Conservation (phyloP, 2,329 filamentous ascomycete species). For the Ampelomyces quisqualis region DNA sequence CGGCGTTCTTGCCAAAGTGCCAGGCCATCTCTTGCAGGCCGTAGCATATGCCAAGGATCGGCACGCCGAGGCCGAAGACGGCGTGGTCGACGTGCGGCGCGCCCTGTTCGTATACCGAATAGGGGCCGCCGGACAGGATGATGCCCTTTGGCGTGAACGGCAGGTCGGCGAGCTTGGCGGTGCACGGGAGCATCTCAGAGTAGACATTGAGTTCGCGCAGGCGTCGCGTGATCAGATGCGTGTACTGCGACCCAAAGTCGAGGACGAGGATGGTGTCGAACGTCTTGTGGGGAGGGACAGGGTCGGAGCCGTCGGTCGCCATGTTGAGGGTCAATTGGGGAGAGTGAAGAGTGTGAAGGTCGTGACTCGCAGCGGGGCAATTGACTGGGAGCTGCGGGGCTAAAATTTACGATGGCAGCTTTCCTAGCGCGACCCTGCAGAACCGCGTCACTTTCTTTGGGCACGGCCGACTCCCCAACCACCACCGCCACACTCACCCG, state of each 20-base stretch:
- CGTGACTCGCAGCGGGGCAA: too few relatives aligned
- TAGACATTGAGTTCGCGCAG: constrained; percentile 79
- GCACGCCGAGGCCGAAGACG: constrained; percentile 72
- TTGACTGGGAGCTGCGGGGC: too few relatives aligned
- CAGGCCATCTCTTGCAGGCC: constrained; percentile 73
- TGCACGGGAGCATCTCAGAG: constrained; percentile 86
- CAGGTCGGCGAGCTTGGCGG: constrained; percentile 75
- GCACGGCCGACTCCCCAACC: too few relatives aligned
- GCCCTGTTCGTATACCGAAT: constrained; percentile 78
- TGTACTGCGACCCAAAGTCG: constrained; percentile 72
- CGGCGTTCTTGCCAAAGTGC: constrained; percentile 60
- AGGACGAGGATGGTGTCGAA: constrained; percentile 70
- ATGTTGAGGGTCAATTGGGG: constrained; percentile 33
- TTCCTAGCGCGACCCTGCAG: constrained; percentile 20
- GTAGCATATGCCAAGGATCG: constrained; percentile 64
- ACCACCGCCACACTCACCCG: constrained; percentile 6
- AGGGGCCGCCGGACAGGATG: constrained; percentile 71
- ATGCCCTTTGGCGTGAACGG: constrained; percentile 80
- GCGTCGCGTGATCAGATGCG: constrained; percentile 72
- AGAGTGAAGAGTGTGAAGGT: too few relatives aligned
- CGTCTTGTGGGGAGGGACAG: constrained; percentile 51
- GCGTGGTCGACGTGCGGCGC: constrained; percentile 79
- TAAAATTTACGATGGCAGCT: constrained; percentile 8
- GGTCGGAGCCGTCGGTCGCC: constrained; percentile 44
- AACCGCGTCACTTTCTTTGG: too few relatives aligned